A percentile compares a stretch with the other conserved stretches of the same genome.
These are phyloP conservation scores for Kluyveromyces wickerhamii DNA, from an alignment of 805 yeast species.

Conservation along the genomic window DNA sequence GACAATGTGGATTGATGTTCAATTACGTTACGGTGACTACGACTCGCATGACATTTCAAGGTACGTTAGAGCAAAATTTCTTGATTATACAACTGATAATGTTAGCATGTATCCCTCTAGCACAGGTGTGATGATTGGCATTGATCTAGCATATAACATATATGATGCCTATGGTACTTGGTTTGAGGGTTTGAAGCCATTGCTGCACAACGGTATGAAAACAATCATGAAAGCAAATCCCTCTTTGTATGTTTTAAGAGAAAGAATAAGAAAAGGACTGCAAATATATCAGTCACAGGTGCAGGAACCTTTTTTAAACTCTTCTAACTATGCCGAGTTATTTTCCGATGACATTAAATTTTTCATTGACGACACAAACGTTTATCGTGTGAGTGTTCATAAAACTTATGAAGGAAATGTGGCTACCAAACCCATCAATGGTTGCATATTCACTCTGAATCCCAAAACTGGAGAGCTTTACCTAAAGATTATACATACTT, in stretches of 20 bases:
- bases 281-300: conserved; percentile 92
- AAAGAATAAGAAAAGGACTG: conserved; percentile 86
- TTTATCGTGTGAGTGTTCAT: conserved; percentile 86
- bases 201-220: conserved; percentile 85
- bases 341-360: conserved; percentile 78
- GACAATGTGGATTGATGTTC: conserved; percentile 93
- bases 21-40: conserved; percentile 91
- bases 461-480: conserved; percentile 89
- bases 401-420: conserved; percentile 88
- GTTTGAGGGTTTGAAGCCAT: conserved; percentile 90
- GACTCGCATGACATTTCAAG: conserved; percentile 96
- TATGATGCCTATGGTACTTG: conserved; percentile 96
- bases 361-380: conserved; percentile 90
- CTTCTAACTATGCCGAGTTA: conserved; percentile 83
- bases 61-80: conserved; percentile 83
- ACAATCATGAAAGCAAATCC: conserved; percentile 95
- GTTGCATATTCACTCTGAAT: conserved; percentile 82
- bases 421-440: conserved; percentile 88
- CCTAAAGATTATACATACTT: conserved; percentile 82
- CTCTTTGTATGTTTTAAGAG: conserved; percentile 82
- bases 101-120: conserved; percentile 84
- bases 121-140: conserved; percentile 83
- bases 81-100: conserved; percentile 88
- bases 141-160: conserved; percentile 92
- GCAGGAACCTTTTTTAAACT: conserved; percentile 82